Evolutionary conservation across 768 basidiomycete genomes (phyloP).

Genomic region (Pisolithus orientalis): DNA sequence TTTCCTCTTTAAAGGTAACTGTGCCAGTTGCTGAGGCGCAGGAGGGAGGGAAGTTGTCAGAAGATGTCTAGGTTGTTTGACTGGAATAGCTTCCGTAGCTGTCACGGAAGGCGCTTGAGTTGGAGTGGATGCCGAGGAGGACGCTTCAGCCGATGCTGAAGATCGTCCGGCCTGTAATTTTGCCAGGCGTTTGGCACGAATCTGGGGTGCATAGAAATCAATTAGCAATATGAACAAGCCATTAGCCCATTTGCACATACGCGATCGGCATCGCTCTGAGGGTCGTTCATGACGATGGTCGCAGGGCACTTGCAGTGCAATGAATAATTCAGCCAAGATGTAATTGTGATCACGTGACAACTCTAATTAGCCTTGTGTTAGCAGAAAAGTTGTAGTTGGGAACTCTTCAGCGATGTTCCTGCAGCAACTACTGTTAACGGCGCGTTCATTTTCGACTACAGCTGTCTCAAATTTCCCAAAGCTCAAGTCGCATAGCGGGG

Average conservation of each 20-base stretch:
- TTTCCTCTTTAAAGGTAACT: constrained; percentile 45
- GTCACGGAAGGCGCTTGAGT: constrained; percentile 26
- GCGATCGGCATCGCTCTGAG: constrained; percentile 76
- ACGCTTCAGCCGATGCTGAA: constrained; percentile 26
- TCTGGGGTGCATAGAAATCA: constrained; percentile 39
- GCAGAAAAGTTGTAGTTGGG: no score
- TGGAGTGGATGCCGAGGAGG: constrained; percentile 7
- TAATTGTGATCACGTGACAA: no score
- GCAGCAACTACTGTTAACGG: constrained; percentile 17
- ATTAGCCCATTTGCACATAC: constrained; percentile 33
- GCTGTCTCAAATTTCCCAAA: constrained; percentile 57
- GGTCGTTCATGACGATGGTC: constrained; percentile 34
- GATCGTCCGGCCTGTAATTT: constrained; percentile 57
- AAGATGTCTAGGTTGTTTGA: constrained; percentile 32
- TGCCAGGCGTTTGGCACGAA: constrained; percentile 86
- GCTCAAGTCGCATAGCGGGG: constrained; percentile 73
- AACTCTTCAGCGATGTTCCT: constrained; percentile 21
- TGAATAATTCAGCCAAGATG: neutral
- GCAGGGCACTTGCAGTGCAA: neutral
- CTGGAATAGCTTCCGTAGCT: constrained; percentile 19
- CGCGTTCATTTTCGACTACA: constrained; percentile 56
- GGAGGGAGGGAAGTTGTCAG: constrained; percentile 22
- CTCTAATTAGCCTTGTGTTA: no score
- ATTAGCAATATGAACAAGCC: neutral
- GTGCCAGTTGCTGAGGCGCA: constrained; percentile 25